Conservation (phyloP, 345 rosid genomes). For the Balakata baccata region DNA sequence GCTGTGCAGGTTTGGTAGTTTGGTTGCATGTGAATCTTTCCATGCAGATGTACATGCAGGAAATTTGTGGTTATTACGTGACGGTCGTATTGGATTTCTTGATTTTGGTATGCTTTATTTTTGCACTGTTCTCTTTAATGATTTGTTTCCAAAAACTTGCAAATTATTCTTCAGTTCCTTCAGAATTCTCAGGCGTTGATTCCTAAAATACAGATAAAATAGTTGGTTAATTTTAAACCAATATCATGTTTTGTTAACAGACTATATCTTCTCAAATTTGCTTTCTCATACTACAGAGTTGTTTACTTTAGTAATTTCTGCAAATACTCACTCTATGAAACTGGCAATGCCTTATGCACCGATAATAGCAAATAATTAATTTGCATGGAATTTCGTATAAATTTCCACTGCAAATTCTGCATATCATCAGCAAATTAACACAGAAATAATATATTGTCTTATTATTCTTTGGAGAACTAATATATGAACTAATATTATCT, state of each 20-base stretch:
- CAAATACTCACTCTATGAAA: neutral
- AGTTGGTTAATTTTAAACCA: neutral
- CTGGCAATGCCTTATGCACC: neutral
- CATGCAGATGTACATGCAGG: slow-evolving; percentile 99
- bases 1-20: slow-evolving; percentile 82
- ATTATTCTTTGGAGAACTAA: neutral
- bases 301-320: neutral
- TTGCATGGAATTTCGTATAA: neutral
- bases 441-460: neutral
- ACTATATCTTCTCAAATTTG: neutral
- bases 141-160: neutral
- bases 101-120: slow-evolving; percentile 65
- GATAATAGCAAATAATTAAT: neutral
- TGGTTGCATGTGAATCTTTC: slow-evolving; percentile 90
- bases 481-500: neutral
- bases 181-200: neutral
- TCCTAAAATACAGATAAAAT: neutral
- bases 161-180: neutral
- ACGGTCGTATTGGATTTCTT: slow-evolving; percentile 96
- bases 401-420: neutral
- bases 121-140: neutral
- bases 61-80: slow-evolving; percentile 85
- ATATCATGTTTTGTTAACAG: neutral
- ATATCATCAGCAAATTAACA: neutral
- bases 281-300: neutral